Percentiles rank a stretch among this genome's conserved stretches.
These are phyloP conservation scores for Cucurbita moschata DNA, from an alignment of 306 rosid genomes.

Conservation along the genomic window DNA sequence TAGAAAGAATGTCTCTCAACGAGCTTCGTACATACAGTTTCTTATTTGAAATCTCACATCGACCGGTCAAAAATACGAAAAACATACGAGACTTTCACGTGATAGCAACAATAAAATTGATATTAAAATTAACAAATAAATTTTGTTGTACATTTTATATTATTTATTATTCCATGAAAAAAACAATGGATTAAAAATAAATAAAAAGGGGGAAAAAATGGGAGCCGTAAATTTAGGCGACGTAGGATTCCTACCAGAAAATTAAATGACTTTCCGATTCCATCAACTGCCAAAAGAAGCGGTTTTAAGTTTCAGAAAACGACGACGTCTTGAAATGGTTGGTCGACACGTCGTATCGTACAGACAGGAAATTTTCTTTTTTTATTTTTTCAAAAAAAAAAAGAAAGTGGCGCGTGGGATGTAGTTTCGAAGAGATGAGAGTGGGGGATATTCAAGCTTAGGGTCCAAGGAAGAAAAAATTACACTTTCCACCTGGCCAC, in stretches of 20 bases:
- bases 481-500: constrained; percentile 7
- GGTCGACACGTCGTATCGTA: background rate
- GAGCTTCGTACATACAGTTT: too few relatives aligned
- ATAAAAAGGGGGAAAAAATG: background rate
- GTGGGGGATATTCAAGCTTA: background rate
- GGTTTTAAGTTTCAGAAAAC: constrained; percentile 1
- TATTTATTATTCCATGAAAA: too few relatives aligned
- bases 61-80: too few relatives aligned
- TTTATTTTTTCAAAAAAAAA: background rate
- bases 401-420: background rate
- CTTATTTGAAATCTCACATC: too few relatives aligned
- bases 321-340: background rate
- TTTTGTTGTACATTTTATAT: too few relatives aligned
- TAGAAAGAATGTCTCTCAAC: too few relatives aligned
- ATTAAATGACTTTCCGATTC: background rate
- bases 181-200: background rate
- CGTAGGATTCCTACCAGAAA: background rate
- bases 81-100: too few relatives aligned
- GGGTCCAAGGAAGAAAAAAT: background rate
- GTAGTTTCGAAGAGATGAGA: background rate
- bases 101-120: too few relatives aligned
- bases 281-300: background rate
- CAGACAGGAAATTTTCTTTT: background rate
- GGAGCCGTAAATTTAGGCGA: background rate
- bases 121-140: too few relatives aligned